Evolutionary conservation across 305 asterid genomes (phyloP).

Genomic region (Nicotiana rustica): DNA sequence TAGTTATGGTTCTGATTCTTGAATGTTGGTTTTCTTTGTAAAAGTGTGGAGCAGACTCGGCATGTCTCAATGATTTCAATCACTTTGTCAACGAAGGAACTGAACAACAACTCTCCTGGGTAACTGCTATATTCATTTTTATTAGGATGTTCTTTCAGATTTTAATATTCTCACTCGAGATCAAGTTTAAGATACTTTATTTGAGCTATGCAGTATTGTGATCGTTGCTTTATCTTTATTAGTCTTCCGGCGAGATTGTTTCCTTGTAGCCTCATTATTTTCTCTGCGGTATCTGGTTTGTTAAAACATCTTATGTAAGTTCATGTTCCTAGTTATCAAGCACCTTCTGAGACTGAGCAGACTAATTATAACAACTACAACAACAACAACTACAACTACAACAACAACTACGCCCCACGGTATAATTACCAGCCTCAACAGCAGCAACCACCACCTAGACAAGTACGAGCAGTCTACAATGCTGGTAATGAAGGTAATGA

Average conservation of each 20-base stretch:
- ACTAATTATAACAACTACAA: constrained; percentile 59
- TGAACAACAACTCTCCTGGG: constrained; percentile 92
- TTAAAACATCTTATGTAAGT: constrained; percentile 28
- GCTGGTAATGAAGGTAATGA: constrained; percentile 69
- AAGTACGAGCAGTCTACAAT: constrained; percentile 60
- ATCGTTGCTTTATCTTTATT: neutral
- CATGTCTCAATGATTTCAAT: constrained; percentile 95
- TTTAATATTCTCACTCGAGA: neutral
- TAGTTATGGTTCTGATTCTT: constrained; percentile 27
- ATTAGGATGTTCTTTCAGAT: constrained; percentile 14
- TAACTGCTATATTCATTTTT: constrained; percentile 37
- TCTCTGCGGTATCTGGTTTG: constrained; percentile 4
- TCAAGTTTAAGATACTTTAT: neutral
- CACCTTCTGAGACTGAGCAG: constrained; percentile 70
- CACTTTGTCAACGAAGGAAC: constrained; percentile 79
- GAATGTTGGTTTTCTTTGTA: constrained; percentile 24
- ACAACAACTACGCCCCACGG: constrained; percentile 26
- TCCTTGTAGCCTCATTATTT: neutral
- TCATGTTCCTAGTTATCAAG: constrained; percentile 68
- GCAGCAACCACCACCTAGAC: constrained; percentile 66
- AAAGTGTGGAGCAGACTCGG: constrained; percentile 95
- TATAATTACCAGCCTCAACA: constrained; percentile 47
- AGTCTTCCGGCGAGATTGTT: neutral
- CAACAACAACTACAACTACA: constrained; percentile 40
- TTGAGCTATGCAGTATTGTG: constrained; percentile 10